Base-by-base conservation (phyloP, 2,329 filamentous ascomycete species). In the Microcyclosporella mali region DNA sequence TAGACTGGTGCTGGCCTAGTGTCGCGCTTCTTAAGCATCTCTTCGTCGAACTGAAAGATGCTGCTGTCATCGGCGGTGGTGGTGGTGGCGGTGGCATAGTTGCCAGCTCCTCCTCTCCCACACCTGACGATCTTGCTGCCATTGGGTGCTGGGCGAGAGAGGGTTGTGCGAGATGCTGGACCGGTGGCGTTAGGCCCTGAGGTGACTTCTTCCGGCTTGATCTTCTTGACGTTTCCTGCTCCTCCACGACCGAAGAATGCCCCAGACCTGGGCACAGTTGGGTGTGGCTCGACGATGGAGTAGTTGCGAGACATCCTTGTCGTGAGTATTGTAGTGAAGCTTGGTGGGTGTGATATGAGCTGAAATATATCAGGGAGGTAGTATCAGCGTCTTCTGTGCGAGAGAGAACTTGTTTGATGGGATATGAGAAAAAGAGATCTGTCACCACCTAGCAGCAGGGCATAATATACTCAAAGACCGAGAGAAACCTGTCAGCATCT, bases 21-120 rank as follows among this genome's bases (percentile, higher is more conserved):
- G 35, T 73, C 68, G 43, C 72, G 70, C 49, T 76, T 66, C 45
- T 72, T 72, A 53, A 77, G 71, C 39, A 82, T 70, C 57, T 82
- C 79, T 66, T 82, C 79, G 62, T 83, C 79, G 65, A 85, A 85
- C 63, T 73, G 75, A 70, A 82, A 82, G 61, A 82, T 80, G 56
- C 75, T 71, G 31, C 76, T 70, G 54, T 81, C 64, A 46, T 63
- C 61, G 46, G 55, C 45, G 73, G 72, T 39, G 73, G 64, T 56
- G 70, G 69, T 49, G 21, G 21, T 25, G 9, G 6, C 9, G 74
- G 56, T 21, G 62, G 65, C 70, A 46, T 76, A 72, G 59, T 81
- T 81, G 56, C 77, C 78, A 11, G 74, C 74, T 45, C 78, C 77
- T 47, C 78, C 77, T 34, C 76, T 74, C 48, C 77, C 76, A 41